Percentiles rank a stretch among this genome's conserved stretches.
phyloP scores from a whole-genome alignment of 1,284 basidiomycete species.

The Omphalotus olearius region DNA sequence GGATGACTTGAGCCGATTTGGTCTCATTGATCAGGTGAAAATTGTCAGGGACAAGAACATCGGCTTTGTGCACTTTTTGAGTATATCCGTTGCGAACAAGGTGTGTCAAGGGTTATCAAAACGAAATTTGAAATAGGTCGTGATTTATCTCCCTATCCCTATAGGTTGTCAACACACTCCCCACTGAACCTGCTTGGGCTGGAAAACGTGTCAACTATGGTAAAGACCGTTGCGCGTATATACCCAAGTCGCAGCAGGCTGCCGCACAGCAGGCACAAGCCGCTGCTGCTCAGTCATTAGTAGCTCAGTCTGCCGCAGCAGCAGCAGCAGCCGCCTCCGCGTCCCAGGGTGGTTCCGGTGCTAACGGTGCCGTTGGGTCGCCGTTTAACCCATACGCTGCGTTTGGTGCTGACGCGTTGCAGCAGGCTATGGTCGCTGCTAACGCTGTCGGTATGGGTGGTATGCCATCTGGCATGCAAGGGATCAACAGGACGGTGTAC shows the following conservation, averaged over 20 bases:
- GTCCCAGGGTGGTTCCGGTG: neutral
- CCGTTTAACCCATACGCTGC: conserved; percentile 58
- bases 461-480: conserved; percentile 32
- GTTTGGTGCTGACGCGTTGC: conserved; percentile 38
- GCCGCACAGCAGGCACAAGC: conserved; percentile 79
- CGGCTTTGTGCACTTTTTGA: conserved; percentile 94
- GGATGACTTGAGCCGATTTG: conserved; percentile 84
- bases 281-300: conserved; percentile 76
- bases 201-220: conserved; percentile 94
- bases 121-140: neutral
- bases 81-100: conserved; percentile 90
- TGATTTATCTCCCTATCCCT: conserved; percentile 8
- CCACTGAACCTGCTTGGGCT: conserved; percentile 87
- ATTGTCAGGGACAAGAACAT: conserved; percentile 97
- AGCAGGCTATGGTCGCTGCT: conserved; percentile 14
- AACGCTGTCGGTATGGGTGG: conserved; percentile 21
- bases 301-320: conserved; percentile 51
- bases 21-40: conserved; percentile 97
- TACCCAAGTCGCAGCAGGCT: conserved; percentile 85
- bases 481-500: conserved; percentile 86
- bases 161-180: conserved; percentile 85
- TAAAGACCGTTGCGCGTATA: conserved; percentile 93
- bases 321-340: conserved; percentile 25
- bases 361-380: conserved; percentile 21
- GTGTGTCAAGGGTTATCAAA: conserved; percentile 33